Conservation (phyloP, 2,329 filamentous ascomycete species). For the Fusarium virguliforme region DNA sequence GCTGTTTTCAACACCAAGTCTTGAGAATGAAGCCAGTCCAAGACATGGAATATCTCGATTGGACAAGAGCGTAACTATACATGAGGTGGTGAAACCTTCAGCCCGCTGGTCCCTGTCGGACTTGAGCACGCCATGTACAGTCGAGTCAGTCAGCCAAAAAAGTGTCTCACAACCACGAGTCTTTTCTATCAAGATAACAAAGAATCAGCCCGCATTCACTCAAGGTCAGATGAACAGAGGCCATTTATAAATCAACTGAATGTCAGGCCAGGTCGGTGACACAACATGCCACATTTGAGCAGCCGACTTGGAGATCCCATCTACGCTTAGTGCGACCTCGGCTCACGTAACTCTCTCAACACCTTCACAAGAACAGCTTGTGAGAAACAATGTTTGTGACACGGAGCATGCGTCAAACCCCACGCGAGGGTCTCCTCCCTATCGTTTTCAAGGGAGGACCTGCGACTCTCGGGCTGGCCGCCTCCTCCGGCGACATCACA, state of each 20-base stretch:
- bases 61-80: not conserved
- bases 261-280: not conserved
- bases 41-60: not conserved
- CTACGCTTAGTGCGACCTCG: not conserved
- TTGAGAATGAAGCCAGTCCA: not conserved
- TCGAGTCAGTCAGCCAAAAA: not conserved
- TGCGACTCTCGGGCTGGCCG: not conserved
- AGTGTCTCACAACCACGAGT: not conserved
- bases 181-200: not conserved
- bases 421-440: not conserved
- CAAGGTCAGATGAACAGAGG: not conserved
- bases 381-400: not conserved
- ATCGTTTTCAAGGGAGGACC: not conserved
- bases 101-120: not conserved
- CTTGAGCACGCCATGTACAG: not conserved
- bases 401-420: not conserved
- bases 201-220: not conserved
- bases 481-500: slow-evolving; percentile 2
- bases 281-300: slow-evolving; percentile 8
- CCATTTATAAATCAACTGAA: not conserved
- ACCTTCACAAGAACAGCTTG: not conserved
- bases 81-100: slow-evolving; percentile 6
- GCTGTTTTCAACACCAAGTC: not conserved
- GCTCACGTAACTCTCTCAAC: slow-evolving; percentile 4
- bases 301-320: not conserved